Conservation (phyloP, 106 monocot genomes). For the Dioscorea zingiberensis region DNA sequence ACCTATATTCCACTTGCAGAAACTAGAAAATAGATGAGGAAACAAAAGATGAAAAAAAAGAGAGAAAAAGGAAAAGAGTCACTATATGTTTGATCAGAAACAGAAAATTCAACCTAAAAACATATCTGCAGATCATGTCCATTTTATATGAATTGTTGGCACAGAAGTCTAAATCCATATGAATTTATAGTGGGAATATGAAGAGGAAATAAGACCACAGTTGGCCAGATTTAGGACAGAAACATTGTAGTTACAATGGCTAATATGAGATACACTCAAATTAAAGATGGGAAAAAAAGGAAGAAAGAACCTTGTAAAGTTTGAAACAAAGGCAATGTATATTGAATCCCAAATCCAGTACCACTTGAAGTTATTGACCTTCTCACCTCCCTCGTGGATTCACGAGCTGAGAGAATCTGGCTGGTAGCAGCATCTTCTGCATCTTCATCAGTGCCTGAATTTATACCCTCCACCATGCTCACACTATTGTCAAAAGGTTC, state of each 20-base stretch:
- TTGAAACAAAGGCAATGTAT: neutral
- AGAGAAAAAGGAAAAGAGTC: too few relatives aligned
- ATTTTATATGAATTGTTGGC: too few relatives aligned
- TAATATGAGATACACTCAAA: neutral
- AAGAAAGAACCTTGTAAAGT: neutral
- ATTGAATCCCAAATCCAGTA: neutral
- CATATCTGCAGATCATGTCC: too few relatives aligned
- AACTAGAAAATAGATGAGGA: too few relatives aligned
- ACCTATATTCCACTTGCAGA: too few relatives aligned
- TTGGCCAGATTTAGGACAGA: too few relatives aligned
- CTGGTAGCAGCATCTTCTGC: slow-evolving; percentile 23
- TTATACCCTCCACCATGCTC: slow-evolving; percentile 22
- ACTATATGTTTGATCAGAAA: too few relatives aligned
- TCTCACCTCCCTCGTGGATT: slow-evolving; percentile 45
- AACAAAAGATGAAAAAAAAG: too few relatives aligned
- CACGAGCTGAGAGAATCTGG: slow-evolving; percentile 44
- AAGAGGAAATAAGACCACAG: neutral
- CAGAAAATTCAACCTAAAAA: too few relatives aligned
- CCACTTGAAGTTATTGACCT: neutral
- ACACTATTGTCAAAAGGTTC: slow-evolving; percentile 24
- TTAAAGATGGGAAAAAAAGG: neutral
- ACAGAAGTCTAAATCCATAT: too few relatives aligned
- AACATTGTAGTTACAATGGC: neutral
- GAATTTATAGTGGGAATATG: neutral
- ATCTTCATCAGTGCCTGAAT: slow-evolving; percentile 23